Base-by-base conservation (phyloP, 164 flowering plant species). In the Paratinospora sagittata region DNA sequence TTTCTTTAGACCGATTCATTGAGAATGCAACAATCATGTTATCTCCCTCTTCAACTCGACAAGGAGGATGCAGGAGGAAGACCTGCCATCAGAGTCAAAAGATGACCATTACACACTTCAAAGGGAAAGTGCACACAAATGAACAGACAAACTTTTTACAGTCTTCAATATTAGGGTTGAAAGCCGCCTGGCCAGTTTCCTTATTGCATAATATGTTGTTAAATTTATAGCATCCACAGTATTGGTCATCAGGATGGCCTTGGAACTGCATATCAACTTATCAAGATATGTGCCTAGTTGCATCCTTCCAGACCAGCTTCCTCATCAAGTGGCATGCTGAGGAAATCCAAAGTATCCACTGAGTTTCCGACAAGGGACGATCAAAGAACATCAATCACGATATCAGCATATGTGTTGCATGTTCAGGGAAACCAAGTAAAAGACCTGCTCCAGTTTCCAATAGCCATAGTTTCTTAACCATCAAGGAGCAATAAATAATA, bases 1-100 rank as follows among this genome's bases (percentile, higher is more conserved):
- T 92, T 75, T 86, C 92, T 69, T 82, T 84, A 8, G 98, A 89
- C 5, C 98, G 97, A 23, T 19, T 79, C 98, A 95, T 92, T 49
- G 78, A 67, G 77, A 92, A 88, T 43, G 89, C 77, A 23, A 83
- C 82, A 43, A 9, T 66, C 76, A 90, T 24, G 10, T 75, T 71
- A 76, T 88, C 91, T 43, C 90, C 93, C 72, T 79, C 75, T 68
- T 45, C 70, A 45, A 83, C 89, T 45, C 75, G 77, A 55, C 74
- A 67, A 24, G 94, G 79, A 71, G 95, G 93, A 73, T 87, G 82
- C 70, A 90, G 73, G 70, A 90, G 87, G 79, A 94, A 94, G 30
- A 92, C 97, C 98, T 94, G 83, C 45, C 41, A 36, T 49, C 34
- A 73, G 37, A 70, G 47, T 16, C 27, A 60, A 57, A 69, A 62